Evolutionary conservation across 306 rosid species (phyloP), one percentile per base, ranked within the genome.

Genomic region (Phaseolus lunatus): DNA sequence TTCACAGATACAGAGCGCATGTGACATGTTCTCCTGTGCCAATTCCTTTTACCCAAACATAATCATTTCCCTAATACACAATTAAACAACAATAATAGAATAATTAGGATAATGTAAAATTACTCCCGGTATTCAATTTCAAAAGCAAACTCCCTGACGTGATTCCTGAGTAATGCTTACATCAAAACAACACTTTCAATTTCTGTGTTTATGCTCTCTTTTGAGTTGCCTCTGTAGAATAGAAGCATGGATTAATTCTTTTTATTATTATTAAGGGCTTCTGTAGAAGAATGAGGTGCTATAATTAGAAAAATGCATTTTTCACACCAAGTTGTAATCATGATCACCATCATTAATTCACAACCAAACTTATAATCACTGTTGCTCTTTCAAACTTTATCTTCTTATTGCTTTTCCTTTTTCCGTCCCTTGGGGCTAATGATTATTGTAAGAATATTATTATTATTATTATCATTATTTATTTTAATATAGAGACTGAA

Each of bases 1-100:
- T 13, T 31, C 1, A 33, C 39, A 33, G 37, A 76, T 37, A 8
- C 3, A 37, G 7, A 37, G 11, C 76, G 29, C 22, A 15, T 15
- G 43, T 7, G 22, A 75, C 44, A 75, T 74, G 77, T 67, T 61
- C 29, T 27, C 44, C 29, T 29, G 18, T 63, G 33, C 68, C 23
- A 31, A 6, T 1, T 6, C 8, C 8, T 33, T 33, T 33, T 33
- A 39, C 44, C 9, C 44, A 39, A 39, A 2, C 13, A 8, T 2
- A 39, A 39, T 9, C 7, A 39, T 39, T 39, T 39, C 44, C 39
- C 39, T 9, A 39, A 39, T 39, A 9, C 39, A 33, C 2, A 39
- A 39, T 39, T 39, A 39, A 39, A 39, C 10, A 0, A 39, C 10
- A 39, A 39, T 39, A 9, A 8, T 39, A 39, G 12, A 39, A 39